Evolutionary conservation across 2,329 filamentous ascomycete species (phyloP), one percentile per base, ranked within the genome.

Genomic region (Akanthomyces muscarius): DNA sequence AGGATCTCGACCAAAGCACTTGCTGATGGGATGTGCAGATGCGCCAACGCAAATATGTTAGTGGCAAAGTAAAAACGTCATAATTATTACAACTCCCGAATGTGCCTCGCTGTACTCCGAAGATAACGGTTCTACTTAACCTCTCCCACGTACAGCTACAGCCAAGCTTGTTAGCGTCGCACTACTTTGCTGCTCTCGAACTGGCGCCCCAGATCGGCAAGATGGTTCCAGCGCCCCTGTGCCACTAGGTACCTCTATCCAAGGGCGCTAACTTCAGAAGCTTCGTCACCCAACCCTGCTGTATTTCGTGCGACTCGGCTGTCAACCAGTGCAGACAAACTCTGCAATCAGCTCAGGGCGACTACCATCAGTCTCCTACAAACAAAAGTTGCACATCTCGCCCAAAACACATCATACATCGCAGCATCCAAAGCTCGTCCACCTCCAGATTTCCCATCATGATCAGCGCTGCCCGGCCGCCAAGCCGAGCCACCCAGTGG

Each of bases 221-320:
- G 53, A 55, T 55, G 36, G 23, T 55, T 44, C 53, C 53, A 55
- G 53, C 53, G 53, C 53, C 38, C 33, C 23, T 30, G 38, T 21
- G 23, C 23, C 23, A n/a, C 41, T 44, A 44, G 21, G 21, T 21
- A 30, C 28, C 28, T 8, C 30, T 36, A 36, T 28, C 30, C 28
- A 16, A 50, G 47, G 47, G 23, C 47, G 23, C 13, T 23, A 38
- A 33, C 33, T 53, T 53, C 11, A 36, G 11, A 2, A 50, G 51
- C n/a, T n/a, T 53, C 21, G 23, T 42, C 36, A 30, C 38, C 16
- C 25, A 42, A 23, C 30, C 6, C 30, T 38, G 33, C 47, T 30
- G 18, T 18, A 16, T 21, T 30, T 28, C 33, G 36, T 36, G 3
- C 21, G n/a, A 21, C 33, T 53, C n/a, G 5, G 16, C 53, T 25